Evolutionary conservation across 1,284 basidiomycete species (phyloP).

Genomic region (Ustilago esculenta): DNA sequence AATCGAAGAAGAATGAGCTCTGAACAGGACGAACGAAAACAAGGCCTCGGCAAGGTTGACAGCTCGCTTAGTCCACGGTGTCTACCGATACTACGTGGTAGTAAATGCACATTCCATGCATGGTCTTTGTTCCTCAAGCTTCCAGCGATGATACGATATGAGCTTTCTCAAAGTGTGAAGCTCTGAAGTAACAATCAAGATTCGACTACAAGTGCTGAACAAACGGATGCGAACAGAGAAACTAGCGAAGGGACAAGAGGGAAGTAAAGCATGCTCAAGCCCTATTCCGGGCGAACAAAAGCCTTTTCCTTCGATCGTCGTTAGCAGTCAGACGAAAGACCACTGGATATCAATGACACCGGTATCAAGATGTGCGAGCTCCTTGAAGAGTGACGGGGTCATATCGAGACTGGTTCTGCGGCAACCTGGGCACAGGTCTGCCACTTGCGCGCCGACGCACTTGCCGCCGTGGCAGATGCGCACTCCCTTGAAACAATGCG

Average conservation of each 20-base stretch:
- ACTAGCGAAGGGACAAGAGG: neutral
- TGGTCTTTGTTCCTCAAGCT: no score
- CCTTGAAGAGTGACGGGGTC: slow-evolving; percentile 26
- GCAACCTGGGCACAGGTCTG: slow-evolving; percentile 38
- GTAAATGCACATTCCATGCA: no score
- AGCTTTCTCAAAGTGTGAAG: no score
- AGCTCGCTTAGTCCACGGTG: slow-evolving; percentile 16
- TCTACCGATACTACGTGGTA: no score
- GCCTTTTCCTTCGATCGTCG: neutral
- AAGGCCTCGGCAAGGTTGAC: slow-evolving; percentile 10
- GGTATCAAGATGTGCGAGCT: slow-evolving; percentile 13
- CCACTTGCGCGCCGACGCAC: slow-evolving; percentile 28
- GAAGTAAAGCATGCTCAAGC: slow-evolving; percentile 1
- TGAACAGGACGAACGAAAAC: no score
- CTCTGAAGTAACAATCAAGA: no score
- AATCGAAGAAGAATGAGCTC: no score
- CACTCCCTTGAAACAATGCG: slow-evolving; percentile 21
- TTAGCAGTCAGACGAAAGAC: slow-evolving; percentile 30
- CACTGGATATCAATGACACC: slow-evolving; percentile 41
- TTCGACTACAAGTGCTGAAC: no score
- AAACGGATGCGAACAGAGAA: no score
- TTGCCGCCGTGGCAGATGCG: slow-evolving; percentile 16
- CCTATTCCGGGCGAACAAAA: slow-evolving; percentile 5
- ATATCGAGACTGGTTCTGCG: slow-evolving; percentile 29
- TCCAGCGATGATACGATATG: neutral